A percentile compares a stretch with the other conserved stretches of the same genome.
Evolutionary conservation across 2,329 filamentous ascomycete species (phyloP).

Genomic region (Seiridium cupressi): DNA sequence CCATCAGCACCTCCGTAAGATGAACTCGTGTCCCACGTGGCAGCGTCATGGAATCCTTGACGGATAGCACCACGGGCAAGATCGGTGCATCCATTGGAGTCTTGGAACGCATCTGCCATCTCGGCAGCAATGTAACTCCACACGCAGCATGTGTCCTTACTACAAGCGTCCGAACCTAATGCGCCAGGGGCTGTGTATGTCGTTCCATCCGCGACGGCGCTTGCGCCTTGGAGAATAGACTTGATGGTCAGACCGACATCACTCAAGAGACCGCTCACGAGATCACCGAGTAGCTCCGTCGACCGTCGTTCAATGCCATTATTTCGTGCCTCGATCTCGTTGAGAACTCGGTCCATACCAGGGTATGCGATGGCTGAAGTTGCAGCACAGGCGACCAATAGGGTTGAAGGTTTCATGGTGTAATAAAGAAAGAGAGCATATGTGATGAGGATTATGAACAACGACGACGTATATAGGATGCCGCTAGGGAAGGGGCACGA

Average conservation of each 20-base stretch:
- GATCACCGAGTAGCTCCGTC: slow-evolving; percentile 20
- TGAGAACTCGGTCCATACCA: slow-evolving; percentile 18
- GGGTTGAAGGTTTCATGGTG: slow-evolving; percentile 19
- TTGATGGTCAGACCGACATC: slow-evolving; percentile 18
- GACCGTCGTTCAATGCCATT: slow-evolving; percentile 17
- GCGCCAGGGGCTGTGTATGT: slow-evolving; percentile 19
- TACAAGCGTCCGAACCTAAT: slow-evolving; percentile 22
- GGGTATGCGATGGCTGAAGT: slow-evolving; percentile 20
- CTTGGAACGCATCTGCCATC: slow-evolving; percentile 32
- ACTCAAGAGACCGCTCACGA: slow-evolving; percentile 11
- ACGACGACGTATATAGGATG: too few relatives aligned
- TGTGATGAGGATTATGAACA: too few relatives aligned
- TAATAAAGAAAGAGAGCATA: not conserved
- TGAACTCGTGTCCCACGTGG: slow-evolving; percentile 35
- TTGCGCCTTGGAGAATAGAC: slow-evolving; percentile 16
- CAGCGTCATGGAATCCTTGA: slow-evolving; percentile 46
- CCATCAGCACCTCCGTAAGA: slow-evolving; percentile 43
- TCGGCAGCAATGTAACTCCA: slow-evolving; percentile 38
- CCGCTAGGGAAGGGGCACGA: too few relatives aligned
- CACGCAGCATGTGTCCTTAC: slow-evolving; percentile 31
- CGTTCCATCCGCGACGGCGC: slow-evolving; percentile 12
- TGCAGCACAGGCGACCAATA: slow-evolving; percentile 11
- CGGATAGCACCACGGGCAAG: slow-evolving; percentile 42
- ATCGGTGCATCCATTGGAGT: slow-evolving; percentile 32
- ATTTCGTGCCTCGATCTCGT: slow-evolving; percentile 20